These are phyloP conservation scores for Aspergillus latus DNA, from an alignment of 2,329 filamentous ascomycete species.

Conservation along the genomic window DNA sequence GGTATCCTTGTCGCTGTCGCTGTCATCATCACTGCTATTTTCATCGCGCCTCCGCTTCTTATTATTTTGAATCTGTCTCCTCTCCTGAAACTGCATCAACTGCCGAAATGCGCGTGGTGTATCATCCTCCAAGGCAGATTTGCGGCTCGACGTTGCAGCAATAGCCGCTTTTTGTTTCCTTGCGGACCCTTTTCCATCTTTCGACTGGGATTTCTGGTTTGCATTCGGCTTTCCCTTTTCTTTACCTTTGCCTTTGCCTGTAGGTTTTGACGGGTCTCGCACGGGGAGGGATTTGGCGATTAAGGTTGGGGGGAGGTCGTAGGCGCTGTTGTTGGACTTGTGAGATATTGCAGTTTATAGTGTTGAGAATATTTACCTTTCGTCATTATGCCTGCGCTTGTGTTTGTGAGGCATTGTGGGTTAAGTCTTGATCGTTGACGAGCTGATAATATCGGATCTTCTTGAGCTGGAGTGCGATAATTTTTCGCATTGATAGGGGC, in stretches of 20 bases:
- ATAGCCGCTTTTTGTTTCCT: slow-evolving; percentile 21
- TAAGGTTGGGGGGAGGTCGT: slow-evolving; percentile 61
- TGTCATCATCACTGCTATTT: slow-evolving; percentile 22
- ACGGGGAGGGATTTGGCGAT: slow-evolving; percentile 61
- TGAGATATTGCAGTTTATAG: slow-evolving; percentile 1
- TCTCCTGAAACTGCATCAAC: slow-evolving; percentile 71
- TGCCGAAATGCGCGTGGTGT: slow-evolving; percentile 84
- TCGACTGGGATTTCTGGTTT: slow-evolving; percentile 24
- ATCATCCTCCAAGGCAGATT: slow-evolving; percentile 61
- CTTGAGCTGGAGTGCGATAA: background rate
- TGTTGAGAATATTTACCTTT: background rate
- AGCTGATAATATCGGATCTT: background rate
- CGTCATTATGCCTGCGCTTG: slow-evolving; percentile 58
- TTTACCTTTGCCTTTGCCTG: slow-evolving; percentile 32
- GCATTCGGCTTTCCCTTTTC: slow-evolving; percentile 54
- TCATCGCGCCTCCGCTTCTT: slow-evolving; percentile 51
- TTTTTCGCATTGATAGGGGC: background rate
- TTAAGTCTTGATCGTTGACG: background rate
- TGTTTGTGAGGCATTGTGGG: slow-evolving; percentile 80
- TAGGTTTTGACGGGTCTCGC: slow-evolving; percentile 46
- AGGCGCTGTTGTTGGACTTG: slow-evolving; percentile 38
- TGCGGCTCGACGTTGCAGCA: slow-evolving; percentile 19
- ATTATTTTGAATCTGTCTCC: slow-evolving; percentile 38
- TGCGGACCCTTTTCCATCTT: background rate
- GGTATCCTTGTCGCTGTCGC: slow-evolving; percentile 14